These are phyloP conservation scores for Fusarium anguioides DNA, from an alignment of 2,329 filamentous ascomycete species.

Conservation along the genomic window DNA sequence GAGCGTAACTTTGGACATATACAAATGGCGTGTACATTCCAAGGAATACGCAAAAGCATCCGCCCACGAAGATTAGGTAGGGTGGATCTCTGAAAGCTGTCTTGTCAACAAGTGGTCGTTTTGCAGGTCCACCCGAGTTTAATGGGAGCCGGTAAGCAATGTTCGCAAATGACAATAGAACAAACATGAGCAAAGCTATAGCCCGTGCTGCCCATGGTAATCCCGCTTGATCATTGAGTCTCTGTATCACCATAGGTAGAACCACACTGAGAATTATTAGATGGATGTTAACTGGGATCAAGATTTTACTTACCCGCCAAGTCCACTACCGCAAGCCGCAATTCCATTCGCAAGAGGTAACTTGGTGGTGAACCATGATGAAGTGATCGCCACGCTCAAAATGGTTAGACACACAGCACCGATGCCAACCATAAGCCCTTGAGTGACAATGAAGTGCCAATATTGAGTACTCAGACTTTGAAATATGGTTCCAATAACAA, in stretches of 20 bases:
- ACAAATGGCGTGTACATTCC: conserved; percentile 72
- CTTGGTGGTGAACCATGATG: conserved; percentile 78
- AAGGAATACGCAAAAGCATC: conserved; percentile 64
- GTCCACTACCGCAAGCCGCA: conserved; percentile 75
- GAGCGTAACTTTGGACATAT: conserved; percentile 79
- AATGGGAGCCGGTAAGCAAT: conserved; percentile 10
- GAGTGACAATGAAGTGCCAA: conserved; percentile 83
- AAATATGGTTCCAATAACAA: conserved; percentile 32
- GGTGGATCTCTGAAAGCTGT: conserved; percentile 36
- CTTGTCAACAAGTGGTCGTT: conserved; percentile 22
- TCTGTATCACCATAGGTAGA: conserved; percentile 36
- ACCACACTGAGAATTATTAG: conserved; percentile 12
- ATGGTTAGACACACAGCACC: conserved; percentile 82
- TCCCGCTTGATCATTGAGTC: neutral
- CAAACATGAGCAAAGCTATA: conserved; percentile 23
- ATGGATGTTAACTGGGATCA: rapidly evolving
- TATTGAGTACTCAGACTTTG: conserved; percentile 57
- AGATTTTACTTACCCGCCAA: conserved; percentile 61
- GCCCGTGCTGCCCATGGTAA: conserved; percentile 26
- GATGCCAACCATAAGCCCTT: conserved; percentile 76
- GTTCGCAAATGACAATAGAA: conserved; percentile 20
- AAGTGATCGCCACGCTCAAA: conserved; percentile 77
- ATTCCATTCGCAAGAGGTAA: conserved; percentile 82
- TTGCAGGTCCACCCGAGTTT: neutral
- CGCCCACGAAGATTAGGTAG: conserved; percentile 16